Evolutionary conservation across 2,329 filamentous ascomycete species (phyloP), one percentile per base, ranked within the genome.

Genomic region (Botrytis pseudocinerea): DNA sequence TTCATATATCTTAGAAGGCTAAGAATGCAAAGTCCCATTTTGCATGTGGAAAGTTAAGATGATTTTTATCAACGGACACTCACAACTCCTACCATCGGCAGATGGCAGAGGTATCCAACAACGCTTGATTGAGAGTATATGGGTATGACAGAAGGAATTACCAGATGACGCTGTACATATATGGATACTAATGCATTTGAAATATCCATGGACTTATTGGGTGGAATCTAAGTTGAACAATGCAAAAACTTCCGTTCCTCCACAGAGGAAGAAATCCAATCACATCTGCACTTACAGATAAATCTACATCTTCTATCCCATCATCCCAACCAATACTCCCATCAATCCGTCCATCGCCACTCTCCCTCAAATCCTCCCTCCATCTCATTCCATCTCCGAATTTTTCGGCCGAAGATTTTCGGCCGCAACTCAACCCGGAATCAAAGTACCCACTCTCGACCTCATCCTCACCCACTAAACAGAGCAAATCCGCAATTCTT

Each of bases 341-440:
- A 28, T 40, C 3, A 8, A 28, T 8, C 16, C 25, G 18, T 10
- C 4, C 28, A 9, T 18, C 25, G 10, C 16, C 20, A 22, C 20
- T 2, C 10, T 5, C 32, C 10, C 5, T 38, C 10, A 12, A 22
- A 40, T 0, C 0, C 2, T 4, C 0, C 25, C 22, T 18, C 60
- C 6, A 42, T 10, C 8, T 0, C 16, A 44, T 20, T 18, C 7
- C 25, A 62, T 62, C 25, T 18, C 61, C 61, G 40, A 63, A 42
- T 20, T 28, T 38, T n/a, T 63, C 61, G 61, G 38, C 61, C 61
- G 61, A 63, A 63, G 40, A 20, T n/a, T 25, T 28, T 61, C 61
- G 38, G 61, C 61, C 61, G 25, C 40, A 28, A 28, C 38, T 28
- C 38, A 20, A 18, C 28, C 5, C 8, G 28, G 14, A 62, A 14